phyloP scores from a whole-genome alignment of 225 moss, liverwort and hornwort genomes.

The Bryum argenteum region DNA sequence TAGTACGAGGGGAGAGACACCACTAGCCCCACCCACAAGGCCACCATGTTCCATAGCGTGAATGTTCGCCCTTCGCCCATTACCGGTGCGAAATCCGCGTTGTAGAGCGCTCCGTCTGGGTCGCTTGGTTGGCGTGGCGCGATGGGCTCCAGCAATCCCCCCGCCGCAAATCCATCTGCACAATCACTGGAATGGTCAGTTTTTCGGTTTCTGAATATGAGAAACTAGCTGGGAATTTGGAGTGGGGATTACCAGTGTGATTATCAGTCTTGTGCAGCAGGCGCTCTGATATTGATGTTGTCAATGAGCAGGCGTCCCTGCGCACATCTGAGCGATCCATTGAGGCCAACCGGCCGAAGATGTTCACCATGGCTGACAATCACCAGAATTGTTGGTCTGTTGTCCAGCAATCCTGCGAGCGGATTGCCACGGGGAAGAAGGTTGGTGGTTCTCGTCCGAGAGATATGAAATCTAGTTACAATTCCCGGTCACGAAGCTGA shows the following conservation, averaged over 20 bases:
- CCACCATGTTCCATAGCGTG: slow-evolving; percentile 59
- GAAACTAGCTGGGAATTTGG: neutral
- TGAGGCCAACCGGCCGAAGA: slow-evolving; percentile 25
- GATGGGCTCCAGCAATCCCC: slow-evolving; percentile 68
- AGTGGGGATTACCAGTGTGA: neutral
- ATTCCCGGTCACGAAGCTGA: no score
- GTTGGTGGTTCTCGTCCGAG: no score
- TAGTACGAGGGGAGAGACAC: slow-evolving; percentile 81
- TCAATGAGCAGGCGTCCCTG: neutral
- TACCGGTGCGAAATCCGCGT: slow-evolving; percentile 66
- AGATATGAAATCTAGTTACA: no score
- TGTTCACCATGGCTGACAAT: slow-evolving; percentile 19
- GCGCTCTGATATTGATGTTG: neutral
- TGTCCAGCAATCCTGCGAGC: no score
- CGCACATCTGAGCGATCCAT: slow-evolving; percentile 11
- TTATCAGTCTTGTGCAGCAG: neutral
- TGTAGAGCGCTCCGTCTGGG: slow-evolving; percentile 60
- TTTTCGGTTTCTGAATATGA: neutral
- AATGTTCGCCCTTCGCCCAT: slow-evolving; percentile 44
- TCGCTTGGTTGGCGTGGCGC: slow-evolving; percentile 36
- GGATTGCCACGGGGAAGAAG: no score
- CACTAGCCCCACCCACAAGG: slow-evolving; percentile 77
- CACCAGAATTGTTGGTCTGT: neutral
- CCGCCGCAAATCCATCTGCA: neutral
- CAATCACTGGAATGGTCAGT: neutral